These are phyloP conservation scores for Scytalidium sp. DNA, from an alignment of 2,329 filamentous ascomycete species.

Conservation along the genomic window DNA sequence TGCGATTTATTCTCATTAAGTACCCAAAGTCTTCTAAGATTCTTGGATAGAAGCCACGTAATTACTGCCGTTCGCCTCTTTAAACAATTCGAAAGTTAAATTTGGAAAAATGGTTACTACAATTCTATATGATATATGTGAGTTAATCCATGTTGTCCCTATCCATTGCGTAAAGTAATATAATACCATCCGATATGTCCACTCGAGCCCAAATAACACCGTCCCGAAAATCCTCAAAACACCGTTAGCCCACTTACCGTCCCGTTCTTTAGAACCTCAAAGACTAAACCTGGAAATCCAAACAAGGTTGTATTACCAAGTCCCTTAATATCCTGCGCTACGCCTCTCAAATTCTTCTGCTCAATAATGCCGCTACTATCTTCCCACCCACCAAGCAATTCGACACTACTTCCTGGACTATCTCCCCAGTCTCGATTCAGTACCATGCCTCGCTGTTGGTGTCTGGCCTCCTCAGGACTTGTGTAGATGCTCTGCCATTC, in stretches of 20 bases:
- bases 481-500: constrained; percentile 68
- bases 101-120: too few relatives aligned
- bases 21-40: too few relatives aligned
- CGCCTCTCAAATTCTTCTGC: constrained; percentile 38
- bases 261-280: constrained; percentile 93
- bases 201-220: too few relatives aligned
- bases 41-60: too few relatives aligned
- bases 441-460: constrained; percentile 72
- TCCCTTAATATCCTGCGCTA: constrained; percentile 49
- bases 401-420: constrained; percentile 85
- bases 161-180: too few relatives aligned
- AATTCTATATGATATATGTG: too few relatives aligned
- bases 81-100: too few relatives aligned
- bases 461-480: constrained; percentile 47
- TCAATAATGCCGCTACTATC: constrained; percentile 52
- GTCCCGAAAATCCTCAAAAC: too few relatives aligned
- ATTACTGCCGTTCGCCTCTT: too few relatives aligned
- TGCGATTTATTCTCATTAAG: too few relatives aligned
- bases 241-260: constrained; percentile 86
- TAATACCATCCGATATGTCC: too few relatives aligned
- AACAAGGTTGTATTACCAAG: constrained; percentile 79
- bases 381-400: constrained; percentile 79
- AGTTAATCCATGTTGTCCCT: too few relatives aligned
- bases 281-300: constrained; percentile 89
- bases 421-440: constrained; percentile 89